These are phyloP conservation scores for Babesia caballi DNA, from an alignment of 169 alveolate species.

Conservation along the genomic window DNA sequence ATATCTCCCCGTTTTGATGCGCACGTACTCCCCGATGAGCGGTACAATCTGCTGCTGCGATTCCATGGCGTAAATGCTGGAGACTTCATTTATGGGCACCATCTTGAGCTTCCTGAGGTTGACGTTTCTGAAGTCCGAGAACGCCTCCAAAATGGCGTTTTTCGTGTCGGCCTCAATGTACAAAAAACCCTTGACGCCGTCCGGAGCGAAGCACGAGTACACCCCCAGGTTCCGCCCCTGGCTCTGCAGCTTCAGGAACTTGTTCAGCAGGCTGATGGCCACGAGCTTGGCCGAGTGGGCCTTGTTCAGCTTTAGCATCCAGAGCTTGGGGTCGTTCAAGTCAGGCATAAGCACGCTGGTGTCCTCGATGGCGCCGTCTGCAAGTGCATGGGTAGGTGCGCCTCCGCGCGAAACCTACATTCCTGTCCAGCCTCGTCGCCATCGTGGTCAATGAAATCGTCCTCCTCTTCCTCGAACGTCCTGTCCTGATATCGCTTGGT, in stretches of 20 bases:
- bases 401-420: conserved; percentile 14
- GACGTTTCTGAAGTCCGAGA: conserved; percentile 75
- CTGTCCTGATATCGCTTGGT: conserved; percentile 78
- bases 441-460: conserved; percentile 62
- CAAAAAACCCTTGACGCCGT: conserved; percentile 73
- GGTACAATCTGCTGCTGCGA: conserved; percentile 65
- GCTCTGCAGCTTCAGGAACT: conserved; percentile 69
- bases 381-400: conserved; percentile 19
- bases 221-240: conserved; percentile 72
- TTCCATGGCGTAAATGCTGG: conserved; percentile 79
- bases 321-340: conserved; percentile 79
- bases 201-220: conserved; percentile 81
- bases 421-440: conserved; percentile 65
- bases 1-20: conserved; percentile 79
- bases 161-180: conserved; percentile 83
- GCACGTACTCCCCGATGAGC: conserved; percentile 78
- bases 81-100: conserved; percentile 81
- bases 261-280: conserved; percentile 77
- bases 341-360: conserved; percentile 68
- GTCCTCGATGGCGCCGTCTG: conserved; percentile 52
- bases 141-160: conserved; percentile 71
- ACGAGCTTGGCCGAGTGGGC: conserved; percentile 70
- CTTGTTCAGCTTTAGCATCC: conserved; percentile 77
- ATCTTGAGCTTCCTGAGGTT: conserved; percentile 72
- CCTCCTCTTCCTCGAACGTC: conserved; percentile 71